A percentile compares a stretch with the other conserved stretches of the same genome.
phyloP scores from a whole-genome alignment of 352 stramenopile species.

The Aphanomyces invadans region DNA sequence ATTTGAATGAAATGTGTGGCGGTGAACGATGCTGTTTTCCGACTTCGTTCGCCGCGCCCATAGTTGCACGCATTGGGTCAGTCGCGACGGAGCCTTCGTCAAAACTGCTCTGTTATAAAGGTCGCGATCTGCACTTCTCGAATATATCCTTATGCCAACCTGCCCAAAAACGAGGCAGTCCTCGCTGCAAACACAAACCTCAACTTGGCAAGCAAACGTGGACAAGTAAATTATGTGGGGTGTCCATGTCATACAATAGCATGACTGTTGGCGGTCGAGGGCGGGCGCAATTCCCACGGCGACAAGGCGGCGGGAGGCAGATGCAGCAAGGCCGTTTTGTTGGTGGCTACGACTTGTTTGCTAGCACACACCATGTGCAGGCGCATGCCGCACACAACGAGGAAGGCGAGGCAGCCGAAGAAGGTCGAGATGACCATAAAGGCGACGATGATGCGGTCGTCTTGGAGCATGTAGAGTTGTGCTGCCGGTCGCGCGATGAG shows the following conservation, averaged over 20 bases:
- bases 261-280: background rate
- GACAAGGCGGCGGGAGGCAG: background rate
- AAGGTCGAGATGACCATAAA: slow-evolving; percentile 3
- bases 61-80: too few relatives aligned
- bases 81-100: too few relatives aligned
- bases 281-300: background rate
- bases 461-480: background rate
- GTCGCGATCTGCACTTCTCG: too few relatives aligned
- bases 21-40: too few relatives aligned
- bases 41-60: too few relatives aligned
- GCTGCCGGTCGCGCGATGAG: background rate
- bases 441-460: background rate
- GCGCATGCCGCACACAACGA: slow-evolving; percentile 15
- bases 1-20: too few relatives aligned
- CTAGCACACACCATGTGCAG: background rate
- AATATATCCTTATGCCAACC: too few relatives aligned
- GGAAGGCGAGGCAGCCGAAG: slow-evolving; percentile 13
- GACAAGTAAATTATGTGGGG: background rate
- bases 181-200: too few relatives aligned
- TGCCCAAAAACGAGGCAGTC: too few relatives aligned
- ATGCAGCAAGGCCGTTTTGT: slow-evolving; percentile 8
- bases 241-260: background rate
- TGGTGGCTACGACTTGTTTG: slow-evolving; percentile 11
- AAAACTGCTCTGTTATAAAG: too few relatives aligned
- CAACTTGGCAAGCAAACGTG: background rate